phyloP scores from a whole-genome alignment of 176 grass and related monocot genomes.

The Triticum dicoccoides region DNA sequence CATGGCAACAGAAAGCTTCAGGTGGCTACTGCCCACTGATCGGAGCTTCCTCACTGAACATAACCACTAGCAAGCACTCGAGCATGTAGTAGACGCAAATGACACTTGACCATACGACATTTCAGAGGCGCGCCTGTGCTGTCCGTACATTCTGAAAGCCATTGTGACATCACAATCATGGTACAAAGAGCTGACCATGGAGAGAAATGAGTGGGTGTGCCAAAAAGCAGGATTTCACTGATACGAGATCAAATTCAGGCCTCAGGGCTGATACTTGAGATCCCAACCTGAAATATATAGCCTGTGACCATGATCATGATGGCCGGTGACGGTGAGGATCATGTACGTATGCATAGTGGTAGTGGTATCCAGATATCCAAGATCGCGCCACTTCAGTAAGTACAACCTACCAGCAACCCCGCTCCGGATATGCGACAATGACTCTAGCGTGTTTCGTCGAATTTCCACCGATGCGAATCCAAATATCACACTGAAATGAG shows the following conservation, averaged over 20 bases:
- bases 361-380: slow-evolving; percentile 12
- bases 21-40: too few species aligned
- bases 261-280: background rate
- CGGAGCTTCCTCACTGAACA: background rate
- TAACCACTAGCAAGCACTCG: background rate
- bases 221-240: background rate
- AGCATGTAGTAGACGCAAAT: too few species aligned
- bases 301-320: background rate
- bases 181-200: background rate
- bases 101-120: background rate
- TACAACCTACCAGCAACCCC: background rate
- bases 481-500: background rate
- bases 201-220: background rate
- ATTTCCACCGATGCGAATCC: background rate
- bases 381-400: background rate
- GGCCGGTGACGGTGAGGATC: background rate
- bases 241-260: background rate
- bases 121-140: background rate
- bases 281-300: background rate
- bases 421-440: background rate
- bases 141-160: background rate
- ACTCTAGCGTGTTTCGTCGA: background rate
- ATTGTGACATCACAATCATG: background rate
- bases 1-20: background rate
- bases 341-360: background rate